Evolutionary conservation across 2,329 filamentous ascomycete species (phyloP).

Genomic region (Neopestalotiopsis sp.): DNA sequence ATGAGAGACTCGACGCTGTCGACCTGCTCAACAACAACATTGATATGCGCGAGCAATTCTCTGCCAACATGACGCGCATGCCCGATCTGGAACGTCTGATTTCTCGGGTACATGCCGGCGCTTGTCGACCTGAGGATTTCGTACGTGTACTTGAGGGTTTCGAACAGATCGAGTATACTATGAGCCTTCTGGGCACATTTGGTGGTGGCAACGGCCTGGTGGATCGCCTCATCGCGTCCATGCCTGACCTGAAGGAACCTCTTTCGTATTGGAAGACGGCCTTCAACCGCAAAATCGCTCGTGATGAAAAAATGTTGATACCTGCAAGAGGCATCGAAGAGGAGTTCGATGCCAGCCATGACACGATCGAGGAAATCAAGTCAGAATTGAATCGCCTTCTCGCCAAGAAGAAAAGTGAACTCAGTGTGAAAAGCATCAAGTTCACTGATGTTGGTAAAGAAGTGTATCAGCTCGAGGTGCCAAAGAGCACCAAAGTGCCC

Average conservation of each 20-base stretch:
- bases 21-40: conserved; percentile 88
- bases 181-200: conserved; percentile 77
- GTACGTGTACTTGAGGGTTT: conserved; percentile 93
- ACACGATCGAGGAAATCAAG: conserved; percentile 77
- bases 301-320: conserved; percentile 80
- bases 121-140: conserved; percentile 92
- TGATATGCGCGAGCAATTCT: conserved; percentile 83
- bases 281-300: conserved; percentile 83
- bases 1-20: conserved; percentile 88
- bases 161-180: conserved; percentile 96
- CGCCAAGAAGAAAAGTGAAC: conserved; percentile 71
- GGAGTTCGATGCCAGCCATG: conserved; percentile 87
- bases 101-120: conserved; percentile 89
- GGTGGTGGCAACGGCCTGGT: conserved; percentile 83
- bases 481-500: conserved; percentile 84
- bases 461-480: conserved; percentile 93
- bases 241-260: conserved; percentile 81
- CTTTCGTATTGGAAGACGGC: conserved; percentile 89
- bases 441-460: conserved; percentile 93
- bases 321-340: conserved; percentile 88
- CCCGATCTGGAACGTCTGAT: conserved; percentile 94
- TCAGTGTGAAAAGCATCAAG: conserved; percentile 76
- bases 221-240: conserved; percentile 79
- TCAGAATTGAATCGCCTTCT: conserved; percentile 74
- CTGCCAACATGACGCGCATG: conserved; percentile 85